Base-by-base conservation (phyloP, 2,329 filamentous ascomycete genomes). In the Aureobasidium sp. region DNA sequence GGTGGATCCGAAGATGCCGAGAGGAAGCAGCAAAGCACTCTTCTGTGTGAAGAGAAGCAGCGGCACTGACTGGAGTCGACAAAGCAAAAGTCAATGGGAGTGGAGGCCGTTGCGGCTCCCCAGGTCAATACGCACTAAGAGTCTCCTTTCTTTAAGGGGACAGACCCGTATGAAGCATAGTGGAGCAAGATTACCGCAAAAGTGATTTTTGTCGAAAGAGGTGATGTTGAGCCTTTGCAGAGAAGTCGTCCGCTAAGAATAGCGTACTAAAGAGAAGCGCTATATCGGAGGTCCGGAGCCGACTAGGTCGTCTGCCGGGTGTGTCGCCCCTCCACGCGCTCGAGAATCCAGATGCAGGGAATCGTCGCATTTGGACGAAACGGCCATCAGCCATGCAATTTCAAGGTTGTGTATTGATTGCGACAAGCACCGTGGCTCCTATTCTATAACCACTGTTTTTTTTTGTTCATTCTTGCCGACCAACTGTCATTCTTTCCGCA, bases 321-420 rank as follows among this genome's bases (percentile, higher is more conserved):
- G 53, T 44, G 45, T 57, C 53, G 53, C 25, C 53, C 8, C 7
- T 37, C 12, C n/a, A 25, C 7, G 22, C 22, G 8, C 20, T 25
- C 22, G 22, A 25, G 22, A 25, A 25, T 25, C 39, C 17, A 34
- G 41, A 57, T 57, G 53, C 53, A 45, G 53, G 37, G 29, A 29
- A 20, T 44, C 41, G 53, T 44, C 31, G 52, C 52, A 56, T 15
- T 31, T 34, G 22, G 8, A 34, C 39, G 39, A 45, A 56, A 56
- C 53, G 53, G 39, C 25, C 39, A 55, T 55, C 36, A 29, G 51
- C 51, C 51, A 42, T 55, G 51, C 51, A 55, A 55, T 55, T 42
- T 55, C 4, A 7, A 27, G 7, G 14, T 8, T 36, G 5, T 44
- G 39, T 44, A 14, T 45, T 57, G 39, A 45, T 44, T 57, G 17